These are phyloP conservation scores for Triangularia setosa DNA, from an alignment of 2,329 filamentous ascomycete genomes.

Conservation along the genomic window DNA sequence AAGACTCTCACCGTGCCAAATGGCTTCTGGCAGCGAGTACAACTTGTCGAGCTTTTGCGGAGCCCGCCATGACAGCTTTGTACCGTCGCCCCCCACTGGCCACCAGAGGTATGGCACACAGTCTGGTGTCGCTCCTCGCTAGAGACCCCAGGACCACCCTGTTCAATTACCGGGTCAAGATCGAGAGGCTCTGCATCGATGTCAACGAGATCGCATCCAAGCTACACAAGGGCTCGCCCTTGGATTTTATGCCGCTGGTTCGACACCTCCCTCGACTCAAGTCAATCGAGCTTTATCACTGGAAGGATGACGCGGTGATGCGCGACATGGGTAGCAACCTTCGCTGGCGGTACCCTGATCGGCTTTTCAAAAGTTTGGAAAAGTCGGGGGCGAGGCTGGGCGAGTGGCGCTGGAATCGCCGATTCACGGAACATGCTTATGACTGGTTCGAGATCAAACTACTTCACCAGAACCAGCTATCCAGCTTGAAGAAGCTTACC, in stretches of 20 bases:
- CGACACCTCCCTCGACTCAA: constrained; percentile 62
- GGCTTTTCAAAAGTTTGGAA: constrained; percentile 62
- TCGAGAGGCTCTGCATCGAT: constrained; percentile 67
- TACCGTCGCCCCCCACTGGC: constrained; percentile 67
- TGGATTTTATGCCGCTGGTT: constrained; percentile 50
- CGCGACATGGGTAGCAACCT: constrained; percentile 52
- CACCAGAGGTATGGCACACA: constrained; percentile 40
- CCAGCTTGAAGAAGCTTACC: constrained; percentile 50
- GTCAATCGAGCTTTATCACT: constrained; percentile 68
- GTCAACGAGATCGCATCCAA: constrained; percentile 54
- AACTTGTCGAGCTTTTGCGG: constrained; percentile 61
- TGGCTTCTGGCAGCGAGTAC: constrained; percentile 65
- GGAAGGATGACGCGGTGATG: constrained; percentile 64
- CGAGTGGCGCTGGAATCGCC: constrained; percentile 59
- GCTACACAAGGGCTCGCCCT: constrained; percentile 48
- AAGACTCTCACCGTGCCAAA: constrained; percentile 36
- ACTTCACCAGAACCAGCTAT: constrained; percentile 57
- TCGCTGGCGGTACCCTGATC: constrained; percentile 66
- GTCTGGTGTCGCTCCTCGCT: constrained; percentile 52
- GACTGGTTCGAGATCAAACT: constrained; percentile 45
- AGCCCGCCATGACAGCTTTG: constrained; percentile 69
- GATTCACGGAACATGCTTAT: constrained; percentile 42
- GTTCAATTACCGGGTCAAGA: constrained; percentile 66
- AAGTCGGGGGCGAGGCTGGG: constrained; percentile 30
- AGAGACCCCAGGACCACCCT: constrained; percentile 44